Base-by-base conservation (phyloP, 768 basidiomycete genomes). In the Boletellus ananas region DNA sequence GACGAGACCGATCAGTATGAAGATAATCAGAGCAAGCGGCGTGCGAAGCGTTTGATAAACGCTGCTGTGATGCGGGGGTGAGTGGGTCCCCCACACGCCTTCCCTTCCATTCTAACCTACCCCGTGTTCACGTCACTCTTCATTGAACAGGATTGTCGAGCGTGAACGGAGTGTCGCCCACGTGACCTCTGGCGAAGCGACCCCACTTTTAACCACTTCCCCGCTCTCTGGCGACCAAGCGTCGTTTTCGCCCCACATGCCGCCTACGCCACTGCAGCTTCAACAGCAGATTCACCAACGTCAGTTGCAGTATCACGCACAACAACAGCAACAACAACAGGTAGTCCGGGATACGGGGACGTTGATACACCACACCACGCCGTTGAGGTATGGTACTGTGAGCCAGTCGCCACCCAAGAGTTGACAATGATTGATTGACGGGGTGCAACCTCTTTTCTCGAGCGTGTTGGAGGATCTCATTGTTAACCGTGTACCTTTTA, bases 1-100 rank as follows among this genome's bases (percentile, higher is more conserved):
- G 94, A 95, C 60, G 94, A 96, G 69, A 95, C 93, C 3, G 94
- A 96, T 69, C 78, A 84, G 23, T 94, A 87, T 58, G 84, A 90
- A 56, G 90, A 92, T 58, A 96, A 95, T 61, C 83, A 83, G 42
- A 84, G 82, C 45, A 94, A 93, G 63, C 78, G 77, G 51, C 72
- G 75, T 8, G 93, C 89, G 0, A 83, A 78, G 55, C 76, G 94
- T 13, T 67, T 78, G 51, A 85, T 84, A 12, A 90, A 84, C 12
- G 79, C 86, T 8, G 79, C 80, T 8, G 77, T 91, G 34, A 91
- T 94, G 87, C 75, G 80, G 60, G 87, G 88, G 87, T 89, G 17
- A 38, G 66, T 58, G 4, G 17, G 45, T 20, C 9, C n/a, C n/a
- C n/a, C n/a, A n/a, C n/a, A n/a, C 14, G 34, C 5, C 12, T 16